A percentile compares a stretch with the other conserved stretches of the same genome.
phyloP scores from a whole-genome alignment of 805 yeast genomes.

The Brettanomyces sp. region DNA sequence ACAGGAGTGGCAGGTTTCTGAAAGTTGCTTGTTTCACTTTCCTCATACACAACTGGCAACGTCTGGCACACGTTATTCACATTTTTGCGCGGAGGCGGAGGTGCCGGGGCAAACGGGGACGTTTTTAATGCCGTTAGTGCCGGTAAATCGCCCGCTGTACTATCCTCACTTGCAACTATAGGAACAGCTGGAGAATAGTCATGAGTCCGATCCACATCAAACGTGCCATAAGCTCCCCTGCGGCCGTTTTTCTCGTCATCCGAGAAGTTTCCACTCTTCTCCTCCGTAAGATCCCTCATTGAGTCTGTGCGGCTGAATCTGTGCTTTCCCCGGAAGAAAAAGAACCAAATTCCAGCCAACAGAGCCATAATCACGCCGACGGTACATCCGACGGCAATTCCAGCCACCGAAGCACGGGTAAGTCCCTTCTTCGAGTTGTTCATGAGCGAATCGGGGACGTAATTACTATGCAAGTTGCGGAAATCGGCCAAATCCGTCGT shows the following conservation, averaged over 20 bases:
- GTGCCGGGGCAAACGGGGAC: conserved; percentile 10
- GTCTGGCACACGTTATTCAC: neutral
- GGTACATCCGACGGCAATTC: conserved; percentile 20
- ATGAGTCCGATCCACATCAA: conserved; percentile 1
- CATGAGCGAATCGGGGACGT: conserved; percentile 1
- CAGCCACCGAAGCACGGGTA: conserved; percentile 20
- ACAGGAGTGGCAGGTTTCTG: neutral
- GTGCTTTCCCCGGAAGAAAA: conserved; percentile 8
- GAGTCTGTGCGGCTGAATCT: conserved; percentile 2
- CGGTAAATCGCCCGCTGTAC: neutral
- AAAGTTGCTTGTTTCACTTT: conserved; percentile 8
- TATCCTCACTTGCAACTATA: neutral
- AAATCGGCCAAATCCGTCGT: conserved; percentile 20
- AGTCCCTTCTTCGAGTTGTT: neutral
- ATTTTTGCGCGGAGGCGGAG: conserved; percentile 9
- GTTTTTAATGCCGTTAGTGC: neutral
- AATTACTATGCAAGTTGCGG: conserved; percentile 5
- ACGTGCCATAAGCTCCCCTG: neutral
- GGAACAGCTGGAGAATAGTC: neutral
- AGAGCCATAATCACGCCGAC: conserved; percentile 15
- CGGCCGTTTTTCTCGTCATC: neutral
- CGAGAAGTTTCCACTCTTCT: neutral
- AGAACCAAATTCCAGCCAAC: conserved; percentile 6
- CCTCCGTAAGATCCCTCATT: too few relatives aligned
- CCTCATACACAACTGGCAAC: conserved; percentile 17